Conservation (phyloP, 2,329 filamentous ascomycete species). For the Penicillium vulpinum region DNA sequence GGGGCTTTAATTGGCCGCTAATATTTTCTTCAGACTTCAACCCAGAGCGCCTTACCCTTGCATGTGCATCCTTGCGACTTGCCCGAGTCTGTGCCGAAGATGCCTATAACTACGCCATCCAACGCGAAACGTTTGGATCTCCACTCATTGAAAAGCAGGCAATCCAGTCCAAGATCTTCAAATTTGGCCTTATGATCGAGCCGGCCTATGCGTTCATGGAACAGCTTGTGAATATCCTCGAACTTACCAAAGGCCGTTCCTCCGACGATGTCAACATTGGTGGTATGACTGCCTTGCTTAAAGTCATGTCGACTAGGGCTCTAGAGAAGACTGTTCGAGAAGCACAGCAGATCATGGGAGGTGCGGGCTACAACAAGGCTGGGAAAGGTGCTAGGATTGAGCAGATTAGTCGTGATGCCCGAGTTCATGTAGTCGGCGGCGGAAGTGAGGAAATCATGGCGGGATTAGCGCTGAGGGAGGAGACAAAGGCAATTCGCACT, state of each 20-base stretch:
- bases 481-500: conserved; percentile 32
- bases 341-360: conserved; percentile 58
- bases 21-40: conserved; percentile 60
- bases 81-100: conserved; percentile 60
- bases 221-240: conserved; percentile 59
- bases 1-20: neutral
- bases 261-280: conserved; percentile 47
- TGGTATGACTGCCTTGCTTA: conserved; percentile 54
- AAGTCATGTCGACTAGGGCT: conserved; percentile 54
- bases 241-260: conserved; percentile 44
- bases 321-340: conserved; percentile 56
- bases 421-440: conserved; percentile 48
- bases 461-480: conserved; percentile 35
- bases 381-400: conserved; percentile 54
- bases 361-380: conserved; percentile 53
- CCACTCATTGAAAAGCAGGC: conserved; percentile 60
- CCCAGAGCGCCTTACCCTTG: conserved; percentile 68
- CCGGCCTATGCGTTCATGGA: conserved; percentile 63
- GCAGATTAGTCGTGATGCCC: conserved; percentile 55
- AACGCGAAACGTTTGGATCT: conserved; percentile 64
- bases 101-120: conserved; percentile 63
- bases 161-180: conserved; percentile 61
- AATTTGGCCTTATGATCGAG: conserved; percentile 60
- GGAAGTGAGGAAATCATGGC: conserved; percentile 45
- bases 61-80: conserved; percentile 63